Percentiles rank a stretch among this genome's conserved stretches.
Conservation (phyloP, 2,329 filamentous ascomycete species). For the Colletotrichum sp. region DNA sequence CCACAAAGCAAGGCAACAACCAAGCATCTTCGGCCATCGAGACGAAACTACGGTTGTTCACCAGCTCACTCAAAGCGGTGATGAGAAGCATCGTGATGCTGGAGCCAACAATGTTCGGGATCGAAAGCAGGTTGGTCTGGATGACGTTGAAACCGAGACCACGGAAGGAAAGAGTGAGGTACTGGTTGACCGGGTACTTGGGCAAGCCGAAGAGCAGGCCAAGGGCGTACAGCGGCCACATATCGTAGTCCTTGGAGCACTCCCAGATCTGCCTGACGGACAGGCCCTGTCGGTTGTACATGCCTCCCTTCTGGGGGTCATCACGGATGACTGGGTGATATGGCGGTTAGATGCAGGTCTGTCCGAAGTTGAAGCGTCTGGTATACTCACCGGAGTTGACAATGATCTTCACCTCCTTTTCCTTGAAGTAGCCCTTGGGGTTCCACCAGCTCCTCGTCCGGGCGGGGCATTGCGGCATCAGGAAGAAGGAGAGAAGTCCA, state of each 20-base stretch:
- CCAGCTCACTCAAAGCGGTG: slow-evolving; percentile 55
- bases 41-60: slow-evolving; percentile 54
- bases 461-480: slow-evolving; percentile 34
- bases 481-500: slow-evolving; percentile 41
- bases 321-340: slow-evolving; percentile 50
- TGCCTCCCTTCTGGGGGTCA: slow-evolving; percentile 59
- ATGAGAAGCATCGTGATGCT: slow-evolving; percentile 54
- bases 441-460: slow-evolving; percentile 51
- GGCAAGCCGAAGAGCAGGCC: slow-evolving; percentile 46
- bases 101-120: slow-evolving; percentile 54
- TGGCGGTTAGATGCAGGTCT: background rate
- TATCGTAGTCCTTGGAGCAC: slow-evolving; percentile 57
- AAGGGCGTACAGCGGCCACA: slow-evolving; percentile 59
- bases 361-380: rapidly evolving
- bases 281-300: slow-evolving; percentile 64
- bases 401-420: slow-evolving; percentile 62
- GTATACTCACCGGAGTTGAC: slow-evolving; percentile 51
- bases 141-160: slow-evolving; percentile 42
- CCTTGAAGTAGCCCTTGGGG: slow-evolving; percentile 60
- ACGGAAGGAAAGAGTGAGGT: slow-evolving; percentile 29
- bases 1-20: slow-evolving; percentile 58
- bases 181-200: slow-evolving; percentile 26
- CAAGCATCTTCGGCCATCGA: slow-evolving; percentile 55
- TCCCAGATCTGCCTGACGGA: slow-evolving; percentile 51
- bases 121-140: slow-evolving; percentile 45